These are phyloP conservation scores for Phyllosticta capitalensis DNA, from an alignment of 2,329 filamentous ascomycete genomes.

Conservation along the genomic window DNA sequence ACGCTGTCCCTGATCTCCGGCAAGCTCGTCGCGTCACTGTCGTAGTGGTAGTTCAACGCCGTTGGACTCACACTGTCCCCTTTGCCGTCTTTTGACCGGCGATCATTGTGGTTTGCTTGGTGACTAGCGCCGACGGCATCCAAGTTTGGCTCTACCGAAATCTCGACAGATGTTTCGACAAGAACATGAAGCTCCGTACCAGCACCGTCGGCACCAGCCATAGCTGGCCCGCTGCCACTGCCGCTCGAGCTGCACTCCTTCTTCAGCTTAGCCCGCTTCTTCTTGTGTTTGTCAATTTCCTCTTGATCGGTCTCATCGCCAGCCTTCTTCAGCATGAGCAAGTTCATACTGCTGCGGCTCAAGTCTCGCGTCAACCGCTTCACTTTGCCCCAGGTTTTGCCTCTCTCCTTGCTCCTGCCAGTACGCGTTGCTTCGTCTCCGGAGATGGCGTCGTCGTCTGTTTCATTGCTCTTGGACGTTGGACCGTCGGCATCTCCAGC, in stretches of 20 bases:
- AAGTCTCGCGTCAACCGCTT: constrained; percentile 4
- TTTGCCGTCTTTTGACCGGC: neutral
- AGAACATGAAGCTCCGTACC: neutral
- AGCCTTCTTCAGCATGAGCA: constrained; percentile 2
- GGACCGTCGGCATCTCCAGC: neutral
- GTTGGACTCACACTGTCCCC: neutral
- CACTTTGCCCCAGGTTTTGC: neutral
- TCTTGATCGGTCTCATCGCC: neutral
- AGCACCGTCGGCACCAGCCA: neutral
- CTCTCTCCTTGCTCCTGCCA: neutral
- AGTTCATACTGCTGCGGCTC: neutral
- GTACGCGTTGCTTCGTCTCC: neutral
- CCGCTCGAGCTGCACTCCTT: neutral
- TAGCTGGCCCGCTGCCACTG: neutral
- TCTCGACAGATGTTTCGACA: neutral
- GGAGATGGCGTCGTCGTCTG: neutral
- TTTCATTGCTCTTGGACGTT: neutral
- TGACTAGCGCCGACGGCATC: neutral
- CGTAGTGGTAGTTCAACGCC: neutral
- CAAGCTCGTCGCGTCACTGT: constrained; percentile 4
- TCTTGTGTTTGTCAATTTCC: neutral
- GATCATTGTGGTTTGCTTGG: neutral
- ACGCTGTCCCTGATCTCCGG: constrained; percentile 6
- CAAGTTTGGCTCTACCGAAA: neutral
- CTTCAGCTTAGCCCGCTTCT: neutral